Evolutionary conservation across 1,284 basidiomycete species (phyloP).

Genomic region (Cerioporus squamosus): DNA sequence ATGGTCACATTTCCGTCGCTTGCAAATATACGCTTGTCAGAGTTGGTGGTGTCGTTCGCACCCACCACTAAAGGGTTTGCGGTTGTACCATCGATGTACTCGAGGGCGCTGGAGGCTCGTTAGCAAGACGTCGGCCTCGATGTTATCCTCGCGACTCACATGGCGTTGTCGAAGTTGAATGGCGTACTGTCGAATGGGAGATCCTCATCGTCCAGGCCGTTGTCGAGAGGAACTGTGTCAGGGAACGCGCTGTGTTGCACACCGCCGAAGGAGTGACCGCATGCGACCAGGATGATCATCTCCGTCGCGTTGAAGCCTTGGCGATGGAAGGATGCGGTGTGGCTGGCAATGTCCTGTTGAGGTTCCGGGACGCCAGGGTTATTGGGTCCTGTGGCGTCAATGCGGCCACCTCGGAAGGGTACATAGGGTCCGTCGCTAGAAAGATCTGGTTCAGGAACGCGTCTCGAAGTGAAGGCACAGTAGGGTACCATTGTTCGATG

Average conservation of each 20-base stretch:
- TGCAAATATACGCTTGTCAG: conserved; percentile 28
- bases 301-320: conserved; percentile 30
- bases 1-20: conserved; percentile 33
- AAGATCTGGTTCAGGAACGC: too few species aligned
- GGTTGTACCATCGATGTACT: conserved; percentile 24
- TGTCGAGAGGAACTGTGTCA: conserved; percentile 22
- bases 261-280: conserved; percentile 34
- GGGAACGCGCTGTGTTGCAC: conserved; percentile 33
- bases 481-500: conserved; percentile 28
- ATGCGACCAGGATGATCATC: conserved; percentile 32
- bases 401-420: conserved; percentile 29
- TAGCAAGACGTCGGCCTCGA: too few species aligned
- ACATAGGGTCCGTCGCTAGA: conserved; percentile 23
- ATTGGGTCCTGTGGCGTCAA: conserved; percentile 30
- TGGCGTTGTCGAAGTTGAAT: conserved; percentile 19
- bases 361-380: conserved; percentile 34
- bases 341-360: conserved; percentile 25
- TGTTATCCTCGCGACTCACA: conserved; percentile 8
- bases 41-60: conserved; percentile 20
- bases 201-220: conserved; percentile 7
- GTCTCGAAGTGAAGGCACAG: too few species aligned
- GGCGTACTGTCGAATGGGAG: conserved; percentile 20
- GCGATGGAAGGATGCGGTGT: conserved; percentile 25
- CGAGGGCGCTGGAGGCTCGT: conserved; percentile 23
- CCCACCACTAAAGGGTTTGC: conserved; percentile 25